Evolutionary conservation across 257 asterid genomes (phyloP).

Genomic region (Ehretia macrophylla): DNA sequence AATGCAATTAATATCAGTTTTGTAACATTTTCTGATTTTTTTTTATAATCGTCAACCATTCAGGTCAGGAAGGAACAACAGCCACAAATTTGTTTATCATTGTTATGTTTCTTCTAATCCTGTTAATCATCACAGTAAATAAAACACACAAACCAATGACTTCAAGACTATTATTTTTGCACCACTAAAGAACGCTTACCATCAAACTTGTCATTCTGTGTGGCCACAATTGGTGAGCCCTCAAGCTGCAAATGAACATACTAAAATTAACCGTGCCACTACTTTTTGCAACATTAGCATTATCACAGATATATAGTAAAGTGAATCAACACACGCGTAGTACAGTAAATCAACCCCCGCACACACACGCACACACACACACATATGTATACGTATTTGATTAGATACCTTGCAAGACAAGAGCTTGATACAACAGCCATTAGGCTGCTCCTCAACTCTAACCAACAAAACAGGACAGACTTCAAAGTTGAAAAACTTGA

Average conservation of each 20-base stretch:
- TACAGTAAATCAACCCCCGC: neutral
- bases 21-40: no score
- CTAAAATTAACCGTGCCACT: neutral
- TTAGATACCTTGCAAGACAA: constrained; percentile 81
- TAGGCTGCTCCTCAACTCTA: constrained; percentile 87
- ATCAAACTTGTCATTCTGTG: constrained; percentile 87
- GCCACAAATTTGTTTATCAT: no score
- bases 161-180: neutral
- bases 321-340: no score
- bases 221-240: constrained; percentile 80
- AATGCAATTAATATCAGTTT: no score
- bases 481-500: constrained; percentile 83
- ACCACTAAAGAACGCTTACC: constrained; percentile 38
- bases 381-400: neutral
- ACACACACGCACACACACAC: neutral
- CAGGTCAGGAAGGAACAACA: no score
- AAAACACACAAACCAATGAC: no score
- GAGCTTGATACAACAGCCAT: constrained; percentile 87
- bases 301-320: neutral
- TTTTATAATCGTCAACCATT: no score
- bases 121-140: no score
- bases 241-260: constrained; percentile 56
- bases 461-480: constrained; percentile 94
- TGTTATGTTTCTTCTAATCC: no score
- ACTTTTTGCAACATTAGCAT: neutral